phyloP scores from a whole-genome alignment of 2,329 filamentous ascomycete species.

The Colletotrichum cereale region DNA sequence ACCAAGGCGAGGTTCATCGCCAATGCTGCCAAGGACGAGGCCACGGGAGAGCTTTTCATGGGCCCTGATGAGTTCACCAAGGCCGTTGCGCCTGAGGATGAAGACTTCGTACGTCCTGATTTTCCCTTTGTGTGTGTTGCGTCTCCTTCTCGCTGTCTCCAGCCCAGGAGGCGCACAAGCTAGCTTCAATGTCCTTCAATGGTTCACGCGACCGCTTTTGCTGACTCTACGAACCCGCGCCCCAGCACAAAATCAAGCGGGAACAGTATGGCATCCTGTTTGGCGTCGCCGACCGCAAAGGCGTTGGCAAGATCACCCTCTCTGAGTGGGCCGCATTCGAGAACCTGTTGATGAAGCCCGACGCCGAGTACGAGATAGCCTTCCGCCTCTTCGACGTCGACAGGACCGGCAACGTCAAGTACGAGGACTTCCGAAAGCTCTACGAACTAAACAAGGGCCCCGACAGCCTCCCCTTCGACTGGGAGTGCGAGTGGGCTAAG shows the following conservation, averaged over 20 bases:
- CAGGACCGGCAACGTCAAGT: slow-evolving; percentile 86
- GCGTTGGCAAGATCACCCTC: slow-evolving; percentile 79
- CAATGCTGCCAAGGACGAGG: slow-evolving; percentile 80
- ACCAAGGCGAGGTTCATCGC: slow-evolving; percentile 81
- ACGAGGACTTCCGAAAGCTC: slow-evolving; percentile 85
- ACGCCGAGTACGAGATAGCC: slow-evolving; percentile 98
- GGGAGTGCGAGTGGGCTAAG: slow-evolving; percentile 96
- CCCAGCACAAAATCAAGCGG: slow-evolving; percentile 95
- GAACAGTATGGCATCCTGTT: slow-evolving; percentile 97
- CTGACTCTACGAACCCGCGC: slow-evolving; percentile 15
- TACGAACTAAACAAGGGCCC: slow-evolving; percentile 92
- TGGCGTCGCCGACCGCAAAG: slow-evolving; percentile 85
- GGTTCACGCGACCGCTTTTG: slow-evolving; percentile 12
- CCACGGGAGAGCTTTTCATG: slow-evolving; percentile 84
- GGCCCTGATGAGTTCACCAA: slow-evolving; percentile 88
- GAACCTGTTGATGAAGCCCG: slow-evolving; percentile 91
- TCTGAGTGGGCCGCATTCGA: slow-evolving; percentile 94
- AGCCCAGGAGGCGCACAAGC: slow-evolving; percentile 6
- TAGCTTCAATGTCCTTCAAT: slow-evolving; percentile 22
- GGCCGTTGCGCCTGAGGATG: slow-evolving; percentile 85
- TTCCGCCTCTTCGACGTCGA: slow-evolving; percentile 96
- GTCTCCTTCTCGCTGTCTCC: background rate
- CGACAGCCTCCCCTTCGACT: slow-evolving; percentile 91
- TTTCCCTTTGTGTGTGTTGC: background rate
- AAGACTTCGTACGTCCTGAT: slow-evolving; percentile 84